Evolutionary conservation across 2,329 filamentous ascomycete genomes (phyloP).

Genomic region (Sclerotinia minor): DNA sequence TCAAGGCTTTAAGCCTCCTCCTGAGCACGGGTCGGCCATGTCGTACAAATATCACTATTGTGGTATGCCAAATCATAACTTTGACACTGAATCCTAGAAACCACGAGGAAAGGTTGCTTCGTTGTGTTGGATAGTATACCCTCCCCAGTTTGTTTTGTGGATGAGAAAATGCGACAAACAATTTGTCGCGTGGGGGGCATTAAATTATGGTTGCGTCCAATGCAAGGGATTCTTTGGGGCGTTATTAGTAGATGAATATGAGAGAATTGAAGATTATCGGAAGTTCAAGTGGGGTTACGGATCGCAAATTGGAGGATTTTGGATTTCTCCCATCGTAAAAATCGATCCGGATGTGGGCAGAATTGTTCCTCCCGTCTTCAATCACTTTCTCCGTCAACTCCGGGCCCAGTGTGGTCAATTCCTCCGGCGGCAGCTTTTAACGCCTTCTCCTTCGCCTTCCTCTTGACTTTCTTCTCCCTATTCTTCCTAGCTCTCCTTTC

Average conservation of each 20-base stretch:
- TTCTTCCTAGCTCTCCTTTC: conserved; percentile 65
- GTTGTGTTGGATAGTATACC: conserved; percentile 19
- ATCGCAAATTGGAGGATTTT: conserved; percentile 21
- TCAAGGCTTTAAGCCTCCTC: conserved; percentile 17
- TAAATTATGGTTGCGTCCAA: conserved; percentile 22
- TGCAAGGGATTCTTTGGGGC: conserved; percentile 1
- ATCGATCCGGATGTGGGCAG: conserved; percentile 21
- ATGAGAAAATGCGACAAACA: conserved; percentile 3
- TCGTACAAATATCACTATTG: conserved; percentile 19
- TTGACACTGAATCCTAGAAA: conserved; percentile 19
- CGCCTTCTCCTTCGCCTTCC: conserved; percentile 57
- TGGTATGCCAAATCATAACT: conserved; percentile 19
- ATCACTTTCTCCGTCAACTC: conserved; percentile 20
- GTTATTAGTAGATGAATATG: conserved; percentile 20
- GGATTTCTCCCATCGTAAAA: conserved; percentile 13
- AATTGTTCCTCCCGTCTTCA: conserved; percentile 11
- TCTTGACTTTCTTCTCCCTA: conserved; percentile 59
- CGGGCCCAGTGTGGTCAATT: not conserved
- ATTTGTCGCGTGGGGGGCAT: not conserved
- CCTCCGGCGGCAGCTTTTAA: conserved; percentile 45
- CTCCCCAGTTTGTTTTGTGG: conserved; percentile 20
- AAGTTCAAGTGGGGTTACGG: not conserved
- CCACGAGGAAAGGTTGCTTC: conserved; percentile 22
- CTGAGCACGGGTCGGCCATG: conserved; percentile 19
- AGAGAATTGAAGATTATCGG: conserved; percentile 4